Conservation (phyloP, 371 early-diverging fungal species). For the Mucor circinelloides region DNA sequence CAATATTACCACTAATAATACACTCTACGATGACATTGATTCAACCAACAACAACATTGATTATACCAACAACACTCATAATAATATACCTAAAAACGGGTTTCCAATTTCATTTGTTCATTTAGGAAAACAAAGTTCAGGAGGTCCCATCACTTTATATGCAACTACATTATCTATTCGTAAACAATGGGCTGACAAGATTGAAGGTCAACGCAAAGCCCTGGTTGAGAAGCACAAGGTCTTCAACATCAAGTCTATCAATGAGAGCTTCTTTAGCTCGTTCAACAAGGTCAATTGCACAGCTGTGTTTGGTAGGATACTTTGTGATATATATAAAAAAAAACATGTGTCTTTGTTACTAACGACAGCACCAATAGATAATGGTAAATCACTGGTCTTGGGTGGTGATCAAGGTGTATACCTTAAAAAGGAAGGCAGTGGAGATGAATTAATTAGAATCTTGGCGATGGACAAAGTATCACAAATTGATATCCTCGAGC, state of each 20-base stretch:
- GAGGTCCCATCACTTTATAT: constrained; percentile 69
- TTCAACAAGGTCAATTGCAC: constrained; percentile 44
- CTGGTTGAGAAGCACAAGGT: constrained; percentile 60
- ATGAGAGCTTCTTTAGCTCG: constrained; percentile 34
- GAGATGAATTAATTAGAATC: constrained; percentile 52
- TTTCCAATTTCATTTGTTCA: constrained; percentile 76
- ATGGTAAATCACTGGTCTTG: constrained; percentile 34
- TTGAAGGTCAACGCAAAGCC: constrained; percentile 70
- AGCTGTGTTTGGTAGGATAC: constrained; percentile 40
- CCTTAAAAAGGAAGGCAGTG: constrained; percentile 32
- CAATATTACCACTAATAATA: background rate
- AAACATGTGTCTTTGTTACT: background rate
- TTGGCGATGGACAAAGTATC: constrained; percentile 79
- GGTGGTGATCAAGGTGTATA: constrained; percentile 56
- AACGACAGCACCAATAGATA: background rate
- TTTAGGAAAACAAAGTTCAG: constrained; percentile 71
- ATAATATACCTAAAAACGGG: constrained; percentile 36
- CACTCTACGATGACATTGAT: background rate
- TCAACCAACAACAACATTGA: background rate
- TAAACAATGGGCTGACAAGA: constrained; percentile 83
- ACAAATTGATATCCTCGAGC: constrained; percentile 86
- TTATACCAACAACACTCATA: background rate
- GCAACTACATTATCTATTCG: constrained; percentile 74
- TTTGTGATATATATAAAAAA: background rate
- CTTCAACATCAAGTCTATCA: constrained; percentile 57